A percentile compares a stretch with the other conserved stretches of the same genome.
Evolutionary conservation across 2,329 filamentous ascomycete genomes (phyloP).

Genomic region (Cytospora leucostoma): DNA sequence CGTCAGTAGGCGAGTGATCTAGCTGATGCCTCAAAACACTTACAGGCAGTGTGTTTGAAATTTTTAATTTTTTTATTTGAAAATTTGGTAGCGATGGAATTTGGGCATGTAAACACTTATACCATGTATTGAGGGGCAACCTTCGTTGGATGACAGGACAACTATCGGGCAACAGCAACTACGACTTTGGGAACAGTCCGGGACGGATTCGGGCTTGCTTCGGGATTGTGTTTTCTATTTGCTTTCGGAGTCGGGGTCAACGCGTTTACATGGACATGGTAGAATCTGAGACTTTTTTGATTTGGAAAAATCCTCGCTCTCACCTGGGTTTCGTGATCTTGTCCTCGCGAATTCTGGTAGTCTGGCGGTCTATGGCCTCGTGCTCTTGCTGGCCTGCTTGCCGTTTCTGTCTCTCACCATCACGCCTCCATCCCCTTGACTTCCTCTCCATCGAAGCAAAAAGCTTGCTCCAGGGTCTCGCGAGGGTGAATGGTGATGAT

Average conservation of each 20-base stretch:
- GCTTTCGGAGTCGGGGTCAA: not conserved
- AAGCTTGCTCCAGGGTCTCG: not conserved
- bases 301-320: not conserved
- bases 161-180: conserved; percentile 8
- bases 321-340: not conserved
- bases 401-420: not conserved
- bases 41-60: not conserved
- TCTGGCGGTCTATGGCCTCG: not conserved
- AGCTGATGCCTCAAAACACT: not conserved
- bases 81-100: conserved; percentile 1
- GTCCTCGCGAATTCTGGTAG: too few species aligned
- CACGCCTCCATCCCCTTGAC: not conserved
- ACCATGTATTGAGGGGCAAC: conserved; percentile 25
- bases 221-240: not conserved
- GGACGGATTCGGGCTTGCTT: not conserved
- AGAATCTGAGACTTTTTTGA: not conserved
- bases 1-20: not conserved
- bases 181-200: not conserved
- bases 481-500: not conserved
- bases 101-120: conserved; percentile 17
- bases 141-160: conserved; percentile 26
- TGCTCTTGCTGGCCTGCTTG: not conserved
- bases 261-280: not conserved
- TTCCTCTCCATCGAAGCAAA: not conserved
- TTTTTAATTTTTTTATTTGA: not conserved